phyloP scores from a whole-genome alignment of 2,329 filamentous ascomycete genomes.

The Scytalidium sp. region DNA sequence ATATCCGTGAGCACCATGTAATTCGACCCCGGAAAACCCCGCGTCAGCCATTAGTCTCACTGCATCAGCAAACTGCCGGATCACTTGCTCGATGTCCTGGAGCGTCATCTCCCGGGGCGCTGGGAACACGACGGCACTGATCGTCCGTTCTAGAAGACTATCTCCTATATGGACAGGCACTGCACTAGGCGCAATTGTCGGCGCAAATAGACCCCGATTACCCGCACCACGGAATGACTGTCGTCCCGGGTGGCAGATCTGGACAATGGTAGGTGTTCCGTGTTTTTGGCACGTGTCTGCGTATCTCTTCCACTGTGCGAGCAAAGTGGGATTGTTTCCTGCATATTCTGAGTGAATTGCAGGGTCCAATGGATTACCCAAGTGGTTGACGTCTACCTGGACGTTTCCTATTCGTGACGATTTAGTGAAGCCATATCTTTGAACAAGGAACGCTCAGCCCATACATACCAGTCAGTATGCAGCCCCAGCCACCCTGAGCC shows the following conservation, averaged over 20 bases:
- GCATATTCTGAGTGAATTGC: no score
- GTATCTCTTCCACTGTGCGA: constrained; percentile 29
- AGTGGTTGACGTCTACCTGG: constrained; percentile 36
- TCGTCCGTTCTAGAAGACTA: constrained; percentile 28
- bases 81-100: constrained; percentile 50
- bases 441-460: background rate
- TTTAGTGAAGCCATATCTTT: background rate
- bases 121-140: constrained; percentile 35
- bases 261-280: constrained; percentile 38
- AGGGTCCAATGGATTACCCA: constrained; percentile 34
- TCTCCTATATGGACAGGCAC: constrained; percentile 39
- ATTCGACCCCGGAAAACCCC: constrained; percentile 47
- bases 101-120: constrained; percentile 53
- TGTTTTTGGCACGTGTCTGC: constrained; percentile 31
- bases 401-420: constrained; percentile 42
- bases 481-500: constrained; percentile 51
- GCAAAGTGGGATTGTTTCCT: constrained; percentile 28
- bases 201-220: constrained; percentile 29
- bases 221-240: constrained; percentile 32
- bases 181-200: constrained; percentile 41
- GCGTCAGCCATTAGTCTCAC: constrained; percentile 45
- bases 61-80: constrained; percentile 46
- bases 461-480: constrained; percentile 42
- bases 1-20: constrained; percentile 57
- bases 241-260: constrained; percentile 40